Evolutionary conservation across 495 filamentous ascomycete genomes (phyloP).

Genomic region (Xylaria palmicola): DNA sequence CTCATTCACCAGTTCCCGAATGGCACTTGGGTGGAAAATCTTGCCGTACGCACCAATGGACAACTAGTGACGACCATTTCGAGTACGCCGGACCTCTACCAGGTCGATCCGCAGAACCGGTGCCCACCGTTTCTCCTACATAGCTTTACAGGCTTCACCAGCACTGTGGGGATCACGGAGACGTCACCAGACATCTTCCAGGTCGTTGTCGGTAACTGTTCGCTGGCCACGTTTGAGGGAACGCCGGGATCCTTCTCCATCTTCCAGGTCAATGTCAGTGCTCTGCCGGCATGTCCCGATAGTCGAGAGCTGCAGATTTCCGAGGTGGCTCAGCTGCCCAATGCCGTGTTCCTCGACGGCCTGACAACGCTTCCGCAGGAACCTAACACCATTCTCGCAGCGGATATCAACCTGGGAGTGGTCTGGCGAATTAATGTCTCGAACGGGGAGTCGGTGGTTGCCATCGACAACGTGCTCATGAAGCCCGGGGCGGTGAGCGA

Average conservation of each 20-base stretch:
- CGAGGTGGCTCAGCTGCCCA: slow-evolving; percentile 23
- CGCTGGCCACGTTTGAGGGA: slow-evolving; percentile 21
- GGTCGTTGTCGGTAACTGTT: slow-evolving; percentile 30
- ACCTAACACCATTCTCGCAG: slow-evolving; percentile 16
- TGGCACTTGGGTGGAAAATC: slow-evolving; percentile 36
- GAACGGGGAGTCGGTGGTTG: slow-evolving; percentile 2
- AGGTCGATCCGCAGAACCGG: slow-evolving; percentile 22
- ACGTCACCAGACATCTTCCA: slow-evolving; percentile 36
- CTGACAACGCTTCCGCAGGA: slow-evolving; percentile 12
- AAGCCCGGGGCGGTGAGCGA: slow-evolving; percentile 12
- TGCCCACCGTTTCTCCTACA: slow-evolving; percentile 27
- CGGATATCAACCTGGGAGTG: slow-evolving; percentile 26
- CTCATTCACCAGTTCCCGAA: slow-evolving; percentile 18
- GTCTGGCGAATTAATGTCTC: slow-evolving; percentile 19
- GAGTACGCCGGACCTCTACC: slow-evolving; percentile 23
- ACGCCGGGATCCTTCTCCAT: slow-evolving; percentile 30
- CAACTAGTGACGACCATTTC: slow-evolving; percentile 34
- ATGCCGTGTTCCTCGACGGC: slow-evolving; percentile 33
- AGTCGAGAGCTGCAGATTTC: slow-evolving; percentile 9
- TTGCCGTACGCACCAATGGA: slow-evolving; percentile 38
- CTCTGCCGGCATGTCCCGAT: background rate
- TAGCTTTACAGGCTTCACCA: slow-evolving; percentile 28
- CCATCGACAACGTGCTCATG: background rate
- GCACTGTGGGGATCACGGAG: slow-evolving; percentile 32
- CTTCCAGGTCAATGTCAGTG: slow-evolving; percentile 18